A percentile compares a stretch with the other conserved stretches of the same genome.
These are phyloP conservation scores for Fonsecaea pedrosoi DNA, from an alignment of 2,329 filamentous ascomycete genomes.

Conservation along the genomic window DNA sequence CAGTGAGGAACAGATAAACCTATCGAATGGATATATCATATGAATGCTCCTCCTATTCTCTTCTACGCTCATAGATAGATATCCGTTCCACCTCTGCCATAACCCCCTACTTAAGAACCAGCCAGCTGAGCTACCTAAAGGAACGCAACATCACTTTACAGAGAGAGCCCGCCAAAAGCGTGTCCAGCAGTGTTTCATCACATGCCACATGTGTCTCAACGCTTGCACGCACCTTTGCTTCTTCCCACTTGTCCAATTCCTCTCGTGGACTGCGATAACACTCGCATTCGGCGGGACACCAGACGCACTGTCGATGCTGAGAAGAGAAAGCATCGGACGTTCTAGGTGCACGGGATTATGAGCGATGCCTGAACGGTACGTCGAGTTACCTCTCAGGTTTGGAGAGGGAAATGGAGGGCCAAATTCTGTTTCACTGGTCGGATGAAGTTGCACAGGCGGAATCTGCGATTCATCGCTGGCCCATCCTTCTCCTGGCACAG, in stretches of 20 bases:
- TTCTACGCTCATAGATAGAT: background rate
- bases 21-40: background rate
- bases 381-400: background rate
- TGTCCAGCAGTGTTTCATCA: constrained; percentile 19
- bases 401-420: background rate
- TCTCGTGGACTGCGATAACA: constrained; percentile 8
- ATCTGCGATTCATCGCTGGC: background rate
- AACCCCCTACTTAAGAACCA: background rate
- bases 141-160: background rate
- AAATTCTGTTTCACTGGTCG: background rate
- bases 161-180: background rate
- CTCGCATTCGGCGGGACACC: background rate
- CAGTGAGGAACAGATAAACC: background rate
- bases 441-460: background rate
- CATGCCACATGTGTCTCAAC: constrained; percentile 2
- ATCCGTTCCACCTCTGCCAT: background rate
- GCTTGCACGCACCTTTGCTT: constrained; percentile 1
- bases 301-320: background rate
- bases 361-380: background rate
- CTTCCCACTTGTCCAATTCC: background rate
- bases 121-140: too few relatives aligned
- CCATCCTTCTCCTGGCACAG: background rate
- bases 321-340: background rate
- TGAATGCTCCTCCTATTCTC: background rate
- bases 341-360: background rate